Evolutionary conservation across 768 basidiomycete species (phyloP).

Genomic region (Suillus subaureus): DNA sequence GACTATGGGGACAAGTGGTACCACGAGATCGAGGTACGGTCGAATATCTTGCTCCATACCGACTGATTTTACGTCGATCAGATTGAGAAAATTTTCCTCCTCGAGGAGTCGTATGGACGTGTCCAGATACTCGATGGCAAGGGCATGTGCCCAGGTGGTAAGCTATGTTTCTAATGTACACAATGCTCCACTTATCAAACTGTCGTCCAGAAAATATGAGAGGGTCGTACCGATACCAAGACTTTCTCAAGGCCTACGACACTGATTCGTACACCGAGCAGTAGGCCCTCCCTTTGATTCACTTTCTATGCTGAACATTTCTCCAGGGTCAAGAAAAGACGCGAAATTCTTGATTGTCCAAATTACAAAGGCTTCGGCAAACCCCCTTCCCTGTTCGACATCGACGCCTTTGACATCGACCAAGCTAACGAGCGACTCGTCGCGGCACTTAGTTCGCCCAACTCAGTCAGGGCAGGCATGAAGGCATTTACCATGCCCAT

Average conservation of each 20-base stretch:
- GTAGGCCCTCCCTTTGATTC: constrained; percentile 15
- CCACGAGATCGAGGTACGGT: constrained; percentile 31
- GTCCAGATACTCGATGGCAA: constrained; percentile 30
- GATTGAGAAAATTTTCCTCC: constrained; percentile 29
- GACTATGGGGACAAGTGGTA: constrained; percentile 39
- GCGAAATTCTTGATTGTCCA: constrained; percentile 29
- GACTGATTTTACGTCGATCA: constrained; percentile 7
- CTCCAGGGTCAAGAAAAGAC: constrained; percentile 24
- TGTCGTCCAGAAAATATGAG: constrained; percentile 27
- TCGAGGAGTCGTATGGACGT: constrained; percentile 30
- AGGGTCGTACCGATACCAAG: constrained; percentile 24
- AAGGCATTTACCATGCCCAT: constrained; percentile 31
- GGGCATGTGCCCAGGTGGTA: constrained; percentile 30
- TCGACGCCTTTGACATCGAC: constrained; percentile 25
- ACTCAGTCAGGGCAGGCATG: constrained; percentile 30
- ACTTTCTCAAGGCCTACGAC: constrained; percentile 26
- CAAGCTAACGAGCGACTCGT: constrained; percentile 26
- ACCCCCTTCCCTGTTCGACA: constrained; percentile 28
- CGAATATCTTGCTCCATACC: not conserved
- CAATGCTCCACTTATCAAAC: not conserved
- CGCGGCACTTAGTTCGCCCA: constrained; percentile 25
- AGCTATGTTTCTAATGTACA: not conserved
- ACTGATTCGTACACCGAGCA: constrained; percentile 19
- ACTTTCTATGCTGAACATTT: not conserved
- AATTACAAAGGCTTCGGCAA: constrained; percentile 32